Evolutionary conservation across 257 asterid genomes (phyloP).

Genomic region (Plectranthus barbatus): DNA sequence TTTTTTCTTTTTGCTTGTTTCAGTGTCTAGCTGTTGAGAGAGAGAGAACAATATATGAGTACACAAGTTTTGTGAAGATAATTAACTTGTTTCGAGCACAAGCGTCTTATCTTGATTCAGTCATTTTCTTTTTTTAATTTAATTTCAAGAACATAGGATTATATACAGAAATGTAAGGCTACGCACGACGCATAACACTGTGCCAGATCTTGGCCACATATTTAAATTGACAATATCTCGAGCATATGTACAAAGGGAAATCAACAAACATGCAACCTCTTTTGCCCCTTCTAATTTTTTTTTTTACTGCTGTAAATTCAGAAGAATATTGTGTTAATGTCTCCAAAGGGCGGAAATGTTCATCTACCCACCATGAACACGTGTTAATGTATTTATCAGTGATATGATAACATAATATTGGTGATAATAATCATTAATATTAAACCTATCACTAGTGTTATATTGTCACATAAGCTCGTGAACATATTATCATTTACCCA

Average conservation of each 20-base stretch:
- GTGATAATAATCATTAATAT: too few relatives aligned
- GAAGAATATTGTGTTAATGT: too few relatives aligned
- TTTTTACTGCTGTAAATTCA: not conserved
- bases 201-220: slow-evolving; percentile 10
- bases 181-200: not conserved
- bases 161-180: slow-evolving; percentile 27
- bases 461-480: too few relatives aligned
- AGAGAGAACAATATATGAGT: slow-evolving; percentile 3
- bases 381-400: too few relatives aligned
- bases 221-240: not conserved
- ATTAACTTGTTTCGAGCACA: slow-evolving; percentile 44
- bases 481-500: not conserved
- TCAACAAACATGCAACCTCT: too few relatives aligned
- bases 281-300: too few relatives aligned
- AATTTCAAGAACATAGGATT: not conserved
- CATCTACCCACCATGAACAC: too few relatives aligned
- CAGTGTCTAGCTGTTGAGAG: not conserved
- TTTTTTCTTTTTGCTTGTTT: not conserved
- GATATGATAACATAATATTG: too few relatives aligned
- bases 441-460: too few relatives aligned
- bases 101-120: slow-evolving; percentile 56
- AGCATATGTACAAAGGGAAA: not conserved
- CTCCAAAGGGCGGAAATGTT: too few relatives aligned
- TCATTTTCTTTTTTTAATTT: not conserved
- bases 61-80: slow-evolving; percentile 22